These are phyloP conservation scores for Suillus subluteus DNA, from an alignment of 768 basidiomycete species.

Conservation along the genomic window DNA sequence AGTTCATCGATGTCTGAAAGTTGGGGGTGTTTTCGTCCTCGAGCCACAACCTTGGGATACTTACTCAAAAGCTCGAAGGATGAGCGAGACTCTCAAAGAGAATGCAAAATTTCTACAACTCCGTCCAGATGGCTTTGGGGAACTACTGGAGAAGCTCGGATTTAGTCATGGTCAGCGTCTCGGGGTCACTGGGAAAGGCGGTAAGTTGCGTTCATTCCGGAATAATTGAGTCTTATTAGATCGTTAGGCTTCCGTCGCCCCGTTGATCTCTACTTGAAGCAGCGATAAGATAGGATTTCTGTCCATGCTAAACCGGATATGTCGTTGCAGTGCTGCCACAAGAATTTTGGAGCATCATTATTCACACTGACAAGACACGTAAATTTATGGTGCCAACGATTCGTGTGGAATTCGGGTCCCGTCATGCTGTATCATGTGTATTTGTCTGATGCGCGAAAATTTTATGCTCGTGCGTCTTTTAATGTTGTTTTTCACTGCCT, in stretches of 20 bases:
- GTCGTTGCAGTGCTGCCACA: background rate
- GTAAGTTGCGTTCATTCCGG: constrained; percentile 38
- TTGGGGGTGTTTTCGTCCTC: constrained; percentile 71
- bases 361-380: background rate
- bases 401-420: background rate
- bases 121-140: constrained; percentile 66
- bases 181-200: constrained; percentile 66
- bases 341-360: background rate
- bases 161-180: constrained; percentile 54
- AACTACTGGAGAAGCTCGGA: constrained; percentile 59
- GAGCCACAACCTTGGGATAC: constrained; percentile 89
- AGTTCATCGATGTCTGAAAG: constrained; percentile 56
- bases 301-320: background rate
- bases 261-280: constrained; percentile 1
- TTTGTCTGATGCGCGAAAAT: background rate
- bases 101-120: constrained; percentile 58
- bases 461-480: background rate
- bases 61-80: constrained; percentile 76
- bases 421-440: background rate
- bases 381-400: no score
- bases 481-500: constrained; percentile 1
- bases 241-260: constrained; percentile 2
- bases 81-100: constrained; percentile 65
- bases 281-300: background rate
- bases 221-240: background rate